phyloP scores from a whole-genome alignment of 1,284 basidiomycete genomes.

The Malassezia equina region DNA sequence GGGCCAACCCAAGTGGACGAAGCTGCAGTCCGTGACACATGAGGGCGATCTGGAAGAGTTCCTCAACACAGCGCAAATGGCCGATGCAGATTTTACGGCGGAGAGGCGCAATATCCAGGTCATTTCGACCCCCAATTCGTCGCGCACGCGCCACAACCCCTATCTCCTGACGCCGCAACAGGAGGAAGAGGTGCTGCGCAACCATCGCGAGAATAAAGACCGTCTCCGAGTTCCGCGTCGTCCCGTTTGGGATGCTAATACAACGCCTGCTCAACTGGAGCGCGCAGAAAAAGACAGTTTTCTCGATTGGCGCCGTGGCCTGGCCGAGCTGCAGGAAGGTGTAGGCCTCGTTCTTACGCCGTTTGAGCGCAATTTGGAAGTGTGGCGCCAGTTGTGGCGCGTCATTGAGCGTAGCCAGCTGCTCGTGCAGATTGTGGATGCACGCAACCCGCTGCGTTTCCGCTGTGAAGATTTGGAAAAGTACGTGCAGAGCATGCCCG shows the following conservation, averaged over 20 bases:
- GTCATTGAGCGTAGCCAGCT: constrained; percentile 46
- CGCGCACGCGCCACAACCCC: constrained; percentile 58
- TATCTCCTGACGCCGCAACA: constrained; percentile 75
- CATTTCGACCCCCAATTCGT: constrained; percentile 57
- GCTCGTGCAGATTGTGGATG: constrained; percentile 47
- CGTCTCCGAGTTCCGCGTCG: constrained; percentile 39
- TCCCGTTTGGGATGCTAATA: constrained; percentile 37
- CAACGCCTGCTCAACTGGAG: constrained; percentile 42
- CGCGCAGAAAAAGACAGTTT: constrained; percentile 43
- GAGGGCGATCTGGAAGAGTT: constrained; percentile 94
- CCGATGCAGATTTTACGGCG: constrained; percentile 92
- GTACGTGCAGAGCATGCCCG: constrained; percentile 53
- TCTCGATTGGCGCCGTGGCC: constrained; percentile 43
- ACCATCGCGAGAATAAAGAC: constrained; percentile 39
- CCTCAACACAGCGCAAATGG: constrained; percentile 83
- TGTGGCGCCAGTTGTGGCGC: constrained; percentile 48
- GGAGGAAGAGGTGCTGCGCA: constrained; percentile 56
- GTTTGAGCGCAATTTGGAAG: constrained; percentile 47
- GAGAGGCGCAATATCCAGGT: constrained; percentile 76
- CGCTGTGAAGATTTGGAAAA: constrained; percentile 46
- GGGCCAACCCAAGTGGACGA: constrained; percentile 17
- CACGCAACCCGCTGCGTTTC: constrained; percentile 45
- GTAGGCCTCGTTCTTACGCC: constrained; percentile 46
- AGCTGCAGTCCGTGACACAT: constrained; percentile 85
- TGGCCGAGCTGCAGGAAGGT: constrained; percentile 45